A percentile compares a stretch with the other conserved stretches of the same genome.
Evolutionary conservation across 305 asterid genomes (phyloP).

Genomic region (Solanum hybrid): DNA sequence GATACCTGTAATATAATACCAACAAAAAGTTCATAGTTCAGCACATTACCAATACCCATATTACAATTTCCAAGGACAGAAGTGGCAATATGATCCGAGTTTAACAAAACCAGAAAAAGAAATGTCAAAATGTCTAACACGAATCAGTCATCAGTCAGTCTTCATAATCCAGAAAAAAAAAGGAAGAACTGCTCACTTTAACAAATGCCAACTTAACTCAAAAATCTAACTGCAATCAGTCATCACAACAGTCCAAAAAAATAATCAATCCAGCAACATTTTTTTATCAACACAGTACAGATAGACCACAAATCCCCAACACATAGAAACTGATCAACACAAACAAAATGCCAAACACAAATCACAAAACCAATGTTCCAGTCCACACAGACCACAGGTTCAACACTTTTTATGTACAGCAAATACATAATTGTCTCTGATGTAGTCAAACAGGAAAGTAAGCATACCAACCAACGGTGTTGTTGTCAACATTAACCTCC

Average conservation of each 20-base stretch:
- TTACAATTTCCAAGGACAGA: neutral
- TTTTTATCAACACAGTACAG: neutral
- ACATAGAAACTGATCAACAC: neutral
- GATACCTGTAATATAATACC: constrained; percentile 51
- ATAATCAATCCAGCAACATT: neutral
- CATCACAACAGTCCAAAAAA: neutral
- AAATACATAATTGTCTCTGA: neutral
- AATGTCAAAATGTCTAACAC: neutral
- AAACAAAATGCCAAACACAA: neutral
- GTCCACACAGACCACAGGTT: neutral
- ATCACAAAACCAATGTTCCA: neutral
- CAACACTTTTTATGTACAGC: neutral
- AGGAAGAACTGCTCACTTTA: neutral
- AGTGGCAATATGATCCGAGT: neutral
- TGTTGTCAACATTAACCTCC: constrained; percentile 95
- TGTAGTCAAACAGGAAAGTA: neutral
- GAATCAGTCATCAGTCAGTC: neutral
- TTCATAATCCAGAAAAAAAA: neutral
- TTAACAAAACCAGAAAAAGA: neutral
- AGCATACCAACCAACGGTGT: constrained; percentile 85
- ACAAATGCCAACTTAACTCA: neutral
- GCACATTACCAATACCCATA: neutral
- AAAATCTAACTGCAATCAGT: neutral
- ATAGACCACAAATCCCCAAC: neutral
- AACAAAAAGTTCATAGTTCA: neutral